Percentiles rank a stretch among this genome's conserved stretches.
Evolutionary conservation across 805 yeast genomes (phyloP).

Genomic region (Candida boleticola): DNA sequence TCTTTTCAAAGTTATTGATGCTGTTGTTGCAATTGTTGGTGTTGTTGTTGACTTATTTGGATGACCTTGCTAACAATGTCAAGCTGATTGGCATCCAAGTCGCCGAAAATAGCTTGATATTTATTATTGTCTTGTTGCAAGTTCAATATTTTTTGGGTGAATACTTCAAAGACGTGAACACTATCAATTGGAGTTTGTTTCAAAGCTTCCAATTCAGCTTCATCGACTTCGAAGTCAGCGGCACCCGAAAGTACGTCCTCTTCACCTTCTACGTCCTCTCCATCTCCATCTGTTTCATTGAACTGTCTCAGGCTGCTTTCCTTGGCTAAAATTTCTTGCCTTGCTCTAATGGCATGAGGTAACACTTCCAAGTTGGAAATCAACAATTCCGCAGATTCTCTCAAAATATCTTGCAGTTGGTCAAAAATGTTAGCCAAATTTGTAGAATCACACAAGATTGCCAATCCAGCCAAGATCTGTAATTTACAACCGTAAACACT

Average conservation of each 20-base stretch:
- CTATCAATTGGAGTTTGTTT: slow-evolving; percentile 77
- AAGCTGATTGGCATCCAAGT: slow-evolving; percentile 33
- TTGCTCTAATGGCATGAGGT: slow-evolving; percentile 49
- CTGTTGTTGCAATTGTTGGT: slow-evolving; percentile 5
- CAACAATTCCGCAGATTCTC: slow-evolving; percentile 39
- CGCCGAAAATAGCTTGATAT: slow-evolving; percentile 49
- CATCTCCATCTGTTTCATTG: slow-evolving; percentile 18
- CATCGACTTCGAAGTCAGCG: slow-evolving; percentile 52
- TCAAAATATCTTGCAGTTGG: slow-evolving; percentile 32
- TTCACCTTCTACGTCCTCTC: slow-evolving; percentile 19
- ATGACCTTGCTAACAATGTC: slow-evolving; percentile 29
- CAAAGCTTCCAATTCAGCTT: slow-evolving; percentile 79
- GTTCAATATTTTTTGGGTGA: slow-evolving; percentile 52
- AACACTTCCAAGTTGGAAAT: slow-evolving; percentile 41
- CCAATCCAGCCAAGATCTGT: slow-evolving; percentile 46
- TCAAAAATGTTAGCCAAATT: slow-evolving; percentile 13
- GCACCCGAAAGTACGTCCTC: slow-evolving; percentile 33
- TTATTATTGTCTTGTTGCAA: slow-evolving; percentile 45
- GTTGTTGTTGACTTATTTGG: slow-evolving; percentile 19
- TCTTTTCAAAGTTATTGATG: no score
- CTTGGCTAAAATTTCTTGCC: slow-evolving; percentile 41
- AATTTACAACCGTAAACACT: slow-evolving; percentile 57
- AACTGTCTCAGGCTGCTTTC: slow-evolving; percentile 33
- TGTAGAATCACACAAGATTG: slow-evolving; percentile 31
- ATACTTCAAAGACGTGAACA: slow-evolving; percentile 66